These are phyloP conservation scores for Phytopythium mirpurense DNA, from an alignment of 352 stramenopile genomes.

Conservation along the genomic window DNA sequence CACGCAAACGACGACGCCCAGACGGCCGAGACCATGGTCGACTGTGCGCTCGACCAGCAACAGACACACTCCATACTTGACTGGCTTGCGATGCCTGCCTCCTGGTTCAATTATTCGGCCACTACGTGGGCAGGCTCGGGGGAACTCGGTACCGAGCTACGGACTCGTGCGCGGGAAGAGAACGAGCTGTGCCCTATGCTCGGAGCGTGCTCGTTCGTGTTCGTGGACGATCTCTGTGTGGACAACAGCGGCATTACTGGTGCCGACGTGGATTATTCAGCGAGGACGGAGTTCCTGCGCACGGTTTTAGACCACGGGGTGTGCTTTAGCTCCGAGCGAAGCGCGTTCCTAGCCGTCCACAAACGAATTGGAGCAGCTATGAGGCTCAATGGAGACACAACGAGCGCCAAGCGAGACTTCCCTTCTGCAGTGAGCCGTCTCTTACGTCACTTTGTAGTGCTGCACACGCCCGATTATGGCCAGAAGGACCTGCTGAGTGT, in stretches of 20 bases:
- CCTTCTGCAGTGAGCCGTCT: slow-evolving; percentile 16
- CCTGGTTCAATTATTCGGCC: slow-evolving; percentile 33
- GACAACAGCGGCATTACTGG: background rate
- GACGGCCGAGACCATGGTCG: slow-evolving; percentile 31
- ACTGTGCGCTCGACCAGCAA: slow-evolving; percentile 40
- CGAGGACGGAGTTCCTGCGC: slow-evolving; percentile 31
- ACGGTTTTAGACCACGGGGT: slow-evolving; percentile 42
- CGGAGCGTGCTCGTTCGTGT: slow-evolving; percentile 31
- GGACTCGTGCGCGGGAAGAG: slow-evolving; percentile 30
- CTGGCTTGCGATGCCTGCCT: slow-evolving; percentile 32
- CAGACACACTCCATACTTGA: slow-evolving; percentile 34
- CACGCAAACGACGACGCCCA: slow-evolving; percentile 32
- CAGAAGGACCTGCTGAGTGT: slow-evolving; percentile 41
- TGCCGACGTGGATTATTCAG: slow-evolving; percentile 6
- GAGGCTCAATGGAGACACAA: slow-evolving; percentile 11
- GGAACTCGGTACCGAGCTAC: background rate
- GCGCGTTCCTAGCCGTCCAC: slow-evolving; percentile 18
- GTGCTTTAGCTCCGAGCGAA: slow-evolving; percentile 24
- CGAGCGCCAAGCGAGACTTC: background rate
- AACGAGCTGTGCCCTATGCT: slow-evolving; percentile 26
- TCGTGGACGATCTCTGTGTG: slow-evolving; percentile 45
- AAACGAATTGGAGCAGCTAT: slow-evolving; percentile 40
- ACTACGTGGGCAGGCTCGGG: background rate
- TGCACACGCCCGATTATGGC: slow-evolving; percentile 34
- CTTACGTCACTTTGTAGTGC: slow-evolving; percentile 43